A percentile compares a stretch with the other conserved stretches of the same genome.
These are phyloP conservation scores for Acacia confusa DNA, from an alignment of 306 rosid genomes.

Conservation along the genomic window DNA sequence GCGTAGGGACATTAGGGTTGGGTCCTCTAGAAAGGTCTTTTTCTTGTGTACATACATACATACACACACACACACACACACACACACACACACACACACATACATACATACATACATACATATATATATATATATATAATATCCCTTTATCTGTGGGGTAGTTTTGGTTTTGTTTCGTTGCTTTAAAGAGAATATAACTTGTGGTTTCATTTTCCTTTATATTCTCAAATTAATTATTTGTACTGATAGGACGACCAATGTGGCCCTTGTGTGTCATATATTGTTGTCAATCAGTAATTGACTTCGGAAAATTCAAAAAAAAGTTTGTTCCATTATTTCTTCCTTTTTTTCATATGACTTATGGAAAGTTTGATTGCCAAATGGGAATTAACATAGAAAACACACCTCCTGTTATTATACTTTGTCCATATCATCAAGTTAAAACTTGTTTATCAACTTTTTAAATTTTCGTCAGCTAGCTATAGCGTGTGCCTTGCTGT, in stretches of 20 bases:
- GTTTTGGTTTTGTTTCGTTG: slow-evolving; percentile 34
- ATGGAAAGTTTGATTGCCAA: background rate
- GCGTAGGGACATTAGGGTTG: slow-evolving; percentile 20
- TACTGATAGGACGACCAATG: slow-evolving; percentile 27
- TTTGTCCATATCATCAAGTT: background rate
- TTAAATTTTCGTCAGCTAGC: background rate
- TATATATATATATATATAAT: background rate
- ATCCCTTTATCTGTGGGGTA: slow-evolving; percentile 39
- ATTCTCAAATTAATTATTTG: slow-evolving; percentile 26
- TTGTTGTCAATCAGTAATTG: slow-evolving; percentile 27
- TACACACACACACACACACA: too few species aligned
- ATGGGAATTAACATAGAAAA: background rate
- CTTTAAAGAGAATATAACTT: slow-evolving; percentile 35
- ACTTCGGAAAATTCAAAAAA: background rate
- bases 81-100: too few species aligned
- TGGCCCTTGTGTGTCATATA: slow-evolving; percentile 22
- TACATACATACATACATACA: too few species aligned
- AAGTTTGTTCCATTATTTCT: background rate
- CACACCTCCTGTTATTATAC: background rate
- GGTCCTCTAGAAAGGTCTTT: slow-evolving; percentile 21
- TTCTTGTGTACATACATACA: slow-evolving; percentile 24
- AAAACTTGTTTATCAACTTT: background rate
- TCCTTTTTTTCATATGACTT: background rate
- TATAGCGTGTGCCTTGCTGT: background rate
- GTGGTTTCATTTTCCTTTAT: slow-evolving; percentile 29